Percentiles rank a stretch among this genome's conserved stretches.
phyloP scores from a whole-genome alignment of 2,329 filamentous ascomycete species.

The Clarireedia monteithiana region DNA sequence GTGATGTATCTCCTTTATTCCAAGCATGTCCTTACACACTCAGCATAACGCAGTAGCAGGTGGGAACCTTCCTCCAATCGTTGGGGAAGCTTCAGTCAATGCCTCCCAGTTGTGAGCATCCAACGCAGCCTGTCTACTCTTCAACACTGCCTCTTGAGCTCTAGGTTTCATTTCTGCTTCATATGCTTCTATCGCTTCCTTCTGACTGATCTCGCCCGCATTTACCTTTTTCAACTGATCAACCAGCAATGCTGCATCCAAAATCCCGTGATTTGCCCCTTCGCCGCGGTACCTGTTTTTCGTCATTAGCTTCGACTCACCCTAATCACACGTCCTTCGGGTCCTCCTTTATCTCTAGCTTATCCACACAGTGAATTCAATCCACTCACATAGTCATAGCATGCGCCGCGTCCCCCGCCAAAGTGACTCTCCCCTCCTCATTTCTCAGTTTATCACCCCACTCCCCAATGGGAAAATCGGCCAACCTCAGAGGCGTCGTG shows the following conservation, averaged over 20 bases:
- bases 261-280: conserved; percentile 48
- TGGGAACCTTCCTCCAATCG: conserved; percentile 29
- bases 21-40: background rate
- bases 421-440: conserved; percentile 23
- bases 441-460: conserved; percentile 27
- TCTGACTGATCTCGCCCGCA: conserved; percentile 9
- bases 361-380: background rate
- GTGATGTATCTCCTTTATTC: no score
- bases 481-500: conserved; percentile 19
- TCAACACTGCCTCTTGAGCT: conserved; percentile 39
- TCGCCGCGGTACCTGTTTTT: conserved; percentile 39
- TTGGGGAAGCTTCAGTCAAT: conserved; percentile 34
- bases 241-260: conserved; percentile 42
- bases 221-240: conserved; percentile 22
- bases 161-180: conserved; percentile 38
- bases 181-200: conserved; percentile 39
- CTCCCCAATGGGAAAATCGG: conserved; percentile 28
- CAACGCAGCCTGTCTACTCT: conserved; percentile 44
- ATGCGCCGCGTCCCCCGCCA: conserved; percentile 30
- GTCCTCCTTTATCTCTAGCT: no score
- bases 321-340: no score
- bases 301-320: background rate
- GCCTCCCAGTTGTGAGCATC: conserved; percentile 45
- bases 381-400: conserved; percentile 27
- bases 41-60: conserved; percentile 1